Percentiles rank a stretch among this genome's conserved stretches.
Conservation (phyloP, 768 basidiomycete genomes). For the Coprinellus micaceus region DNA sequence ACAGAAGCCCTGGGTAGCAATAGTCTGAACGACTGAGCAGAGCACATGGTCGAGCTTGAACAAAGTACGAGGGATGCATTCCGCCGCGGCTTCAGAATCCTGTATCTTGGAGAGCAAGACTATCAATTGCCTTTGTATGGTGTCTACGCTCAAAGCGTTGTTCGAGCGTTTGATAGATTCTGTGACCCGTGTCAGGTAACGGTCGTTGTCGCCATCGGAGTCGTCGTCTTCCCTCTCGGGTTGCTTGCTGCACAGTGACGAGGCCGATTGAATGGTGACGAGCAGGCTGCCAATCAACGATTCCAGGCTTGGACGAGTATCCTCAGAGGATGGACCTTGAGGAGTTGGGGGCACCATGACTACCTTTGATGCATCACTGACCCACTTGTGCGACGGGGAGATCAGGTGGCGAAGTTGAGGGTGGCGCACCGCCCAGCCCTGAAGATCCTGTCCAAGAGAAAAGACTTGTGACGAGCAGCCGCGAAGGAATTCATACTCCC, state of each 20-base stretch:
- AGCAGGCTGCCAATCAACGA: slow-evolving; percentile 60
- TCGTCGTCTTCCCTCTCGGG: slow-evolving; percentile 15
- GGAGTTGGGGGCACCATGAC: not conserved
- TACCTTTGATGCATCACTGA: not conserved
- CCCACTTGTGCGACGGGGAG: slow-evolving; percentile 6
- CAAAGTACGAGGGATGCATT: slow-evolving; percentile 44
- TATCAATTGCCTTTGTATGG: slow-evolving; percentile 39
- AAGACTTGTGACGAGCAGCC: not conserved
- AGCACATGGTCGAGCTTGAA: slow-evolving; percentile 85
- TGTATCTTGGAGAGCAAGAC: slow-evolving; percentile 37
- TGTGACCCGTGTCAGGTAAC: slow-evolving; percentile 51
- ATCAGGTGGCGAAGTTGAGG: slow-evolving; percentile 10
- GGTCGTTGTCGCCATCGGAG: slow-evolving; percentile 28
- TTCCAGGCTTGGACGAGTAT: slow-evolving; percentile 20
- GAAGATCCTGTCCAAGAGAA: not conserved
- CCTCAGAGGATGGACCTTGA: not conserved
- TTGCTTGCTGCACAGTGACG: slow-evolving; percentile 23
- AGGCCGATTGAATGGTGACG: slow-evolving; percentile 59
- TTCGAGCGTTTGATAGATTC: slow-evolving; percentile 44
- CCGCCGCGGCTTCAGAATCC: slow-evolving; percentile 27
- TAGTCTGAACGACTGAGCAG: slow-evolving; percentile 64
- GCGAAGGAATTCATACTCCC: slow-evolving; percentile 2
- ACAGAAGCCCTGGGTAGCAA: slow-evolving; percentile 90
- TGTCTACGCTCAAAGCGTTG: slow-evolving; percentile 43
- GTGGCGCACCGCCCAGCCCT: slow-evolving; percentile 3